These are phyloP conservation scores for Suillus tomentosus DNA, from an alignment of 768 basidiomycete genomes.

Conservation along the genomic window DNA sequence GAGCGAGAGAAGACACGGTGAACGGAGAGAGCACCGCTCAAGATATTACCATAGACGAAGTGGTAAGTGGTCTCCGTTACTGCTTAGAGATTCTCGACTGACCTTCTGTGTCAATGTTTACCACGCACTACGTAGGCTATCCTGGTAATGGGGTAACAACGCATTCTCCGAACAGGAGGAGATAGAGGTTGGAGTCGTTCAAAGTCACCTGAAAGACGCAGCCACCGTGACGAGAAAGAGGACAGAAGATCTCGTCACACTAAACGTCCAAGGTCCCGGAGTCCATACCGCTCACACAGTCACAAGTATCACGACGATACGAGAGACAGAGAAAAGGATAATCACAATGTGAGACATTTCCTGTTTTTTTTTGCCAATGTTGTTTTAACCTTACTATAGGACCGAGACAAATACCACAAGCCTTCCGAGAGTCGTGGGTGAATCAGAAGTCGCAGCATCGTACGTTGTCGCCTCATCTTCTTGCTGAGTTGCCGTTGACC, in stretches of 20 bases:
- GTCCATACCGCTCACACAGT: conserved; percentile 18
- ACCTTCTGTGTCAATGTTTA: conserved; percentile 25
- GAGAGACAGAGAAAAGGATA: conserved; percentile 14
- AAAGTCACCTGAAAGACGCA: conserved; percentile 24
- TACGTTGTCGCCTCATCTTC: conserved; percentile 21
- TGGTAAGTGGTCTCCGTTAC: conserved; percentile 25
- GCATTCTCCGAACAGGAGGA: conserved; percentile 18
- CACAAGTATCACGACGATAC: background rate
- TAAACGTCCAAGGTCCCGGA: conserved; percentile 27
- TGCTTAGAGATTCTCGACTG: conserved; percentile 20
- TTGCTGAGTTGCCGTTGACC: conserved; percentile 21
- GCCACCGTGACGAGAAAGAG: conserved; percentile 14
- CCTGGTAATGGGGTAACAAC: conserved; percentile 23
- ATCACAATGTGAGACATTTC: background rate
- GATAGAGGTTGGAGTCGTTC: conserved; percentile 26
- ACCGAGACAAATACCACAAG: conserved; percentile 12
- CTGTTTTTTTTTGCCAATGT: background rate
- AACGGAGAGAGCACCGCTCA: conserved; percentile 7
- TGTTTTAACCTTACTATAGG: conserved; percentile 8
- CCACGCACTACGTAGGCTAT: conserved; percentile 16
- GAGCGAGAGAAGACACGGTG: conserved; percentile 16
- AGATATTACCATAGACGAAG: conserved; percentile 16
- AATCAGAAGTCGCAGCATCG: conserved; percentile 29
- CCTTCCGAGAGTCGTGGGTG: conserved; percentile 12
- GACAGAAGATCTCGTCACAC: conserved; percentile 14